Evolutionary conservation across 2,329 filamentous ascomycete genomes (phyloP), one percentile per base, ranked within the genome.

Genomic region (Emergomyces africanus): DNA sequence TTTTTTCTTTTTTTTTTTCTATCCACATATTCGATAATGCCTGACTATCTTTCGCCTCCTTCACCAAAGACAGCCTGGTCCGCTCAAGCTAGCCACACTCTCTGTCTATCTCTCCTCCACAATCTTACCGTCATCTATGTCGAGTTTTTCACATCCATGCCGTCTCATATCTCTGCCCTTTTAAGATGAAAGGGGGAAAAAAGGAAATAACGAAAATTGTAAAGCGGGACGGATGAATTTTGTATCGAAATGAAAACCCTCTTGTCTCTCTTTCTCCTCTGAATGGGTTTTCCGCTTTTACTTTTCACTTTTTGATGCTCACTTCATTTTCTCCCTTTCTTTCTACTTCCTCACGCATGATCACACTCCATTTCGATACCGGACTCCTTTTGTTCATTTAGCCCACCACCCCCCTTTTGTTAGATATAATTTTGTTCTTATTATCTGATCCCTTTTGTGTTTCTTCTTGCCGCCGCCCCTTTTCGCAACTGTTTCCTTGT

Each of bases 91-190:
- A 14, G 42, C 20, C 12, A 25, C 42, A 8, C 42, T 20, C n/a
- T 20, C 20, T n/a, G 9, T 14, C 20, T 61, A 57, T 57, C 61
- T 60, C 54, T 61, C 60, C 25, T n/a, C 14, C 9, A 18, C 25
- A n/a, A 12, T 42, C 57, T 59, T 1, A 20, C 18, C 18, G 56
- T 46, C 3, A 14, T 46, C 42, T 23, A 46, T 10, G 25, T 46
- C 42, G 10, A 6, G 42, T 46, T 23, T 46, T n/a, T 20, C 8
- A 25, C 42, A 8, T 20, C 10, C 42, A 46, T 8, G 20, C 42
- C 42, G n/a, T 46, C 25, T 46, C 42, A 46, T 46, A 46, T 23
- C 25, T 23, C 10, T 46, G 20, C 9, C 42, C 14, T n/a, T n/a
- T n/a, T 20, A 46, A 25, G 42, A 46, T 46, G 42, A 25, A 46